Base-by-base conservation (phyloP, 495 filamentous ascomycete species). In the Penicillium goetzii region DNA sequence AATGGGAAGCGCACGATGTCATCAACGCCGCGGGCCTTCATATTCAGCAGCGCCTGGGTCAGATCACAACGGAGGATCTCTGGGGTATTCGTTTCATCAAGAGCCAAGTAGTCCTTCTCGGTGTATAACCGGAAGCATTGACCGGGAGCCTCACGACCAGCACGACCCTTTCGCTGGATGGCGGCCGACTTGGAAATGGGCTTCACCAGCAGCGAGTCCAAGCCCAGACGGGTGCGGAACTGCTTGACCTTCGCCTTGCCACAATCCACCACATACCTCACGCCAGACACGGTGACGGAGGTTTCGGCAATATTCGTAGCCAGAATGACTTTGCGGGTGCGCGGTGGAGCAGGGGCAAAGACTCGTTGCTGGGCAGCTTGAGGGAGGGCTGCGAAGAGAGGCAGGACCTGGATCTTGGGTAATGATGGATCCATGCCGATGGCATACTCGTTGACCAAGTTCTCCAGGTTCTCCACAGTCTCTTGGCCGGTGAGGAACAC, bases 251-350 rank as follows among this genome's bases (percentile, higher is more conserved):
- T 99, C 4, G 89, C 90, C 69, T 97, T 97, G 26, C 96, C 96
- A 68, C 91, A 90, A 72, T 99, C 96, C 32, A 99, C 81, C 32
- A 99, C 96, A 68, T 86, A 92, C 3, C 92, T 86, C 4, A 99
- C 92, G 2, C 96, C 96, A 9, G 94, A 88, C 0, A 99, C 93
- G 0, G 96, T 99, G 58, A 99, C 89, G 1, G 96, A 99, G 0
- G 96, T 98, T 70, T 99, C 96, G 25, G 96, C 96, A 65, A 99
- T 97, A 74, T 99, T 99, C 15, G 96, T 99, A 0, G 93, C 86
- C 3, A 99, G 82, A 12, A 99, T 92, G 9, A 99, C 77, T 68
- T 98, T 99, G 41, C 96, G 85, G 0, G 90, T 96, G 21, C 82
- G 81, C 11, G 86, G 84, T 2, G 91, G 89, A 30, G 92, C 82